These are phyloP conservation scores for Parathielavia appendiculata DNA, from an alignment of 495 filamentous ascomycete genomes.

Conservation along the genomic window DNA sequence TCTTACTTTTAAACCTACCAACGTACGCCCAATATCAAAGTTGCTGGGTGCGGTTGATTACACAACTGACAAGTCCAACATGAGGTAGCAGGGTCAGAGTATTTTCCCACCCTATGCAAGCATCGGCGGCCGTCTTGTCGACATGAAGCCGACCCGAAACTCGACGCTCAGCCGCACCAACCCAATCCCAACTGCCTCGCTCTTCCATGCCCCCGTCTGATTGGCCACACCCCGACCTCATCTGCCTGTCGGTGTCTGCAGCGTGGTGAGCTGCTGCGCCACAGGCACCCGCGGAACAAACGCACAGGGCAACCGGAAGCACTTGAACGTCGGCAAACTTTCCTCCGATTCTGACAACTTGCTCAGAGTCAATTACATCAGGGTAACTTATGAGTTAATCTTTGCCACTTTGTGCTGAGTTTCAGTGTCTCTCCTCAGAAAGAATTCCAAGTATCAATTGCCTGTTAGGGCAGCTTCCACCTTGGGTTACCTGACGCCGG, in stretches of 20 bases:
- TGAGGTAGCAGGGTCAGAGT: background rate
- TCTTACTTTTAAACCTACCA: too few relatives aligned
- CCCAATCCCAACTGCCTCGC: constrained; percentile 4
- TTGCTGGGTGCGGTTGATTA: too few relatives aligned
- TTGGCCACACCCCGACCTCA: background rate
- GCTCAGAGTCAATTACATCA: background rate
- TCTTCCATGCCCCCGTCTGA: background rate
- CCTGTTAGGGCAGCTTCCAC: background rate
- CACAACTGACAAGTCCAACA: background rate
- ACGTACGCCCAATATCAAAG: too few relatives aligned
- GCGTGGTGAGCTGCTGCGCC: constrained; percentile 11
- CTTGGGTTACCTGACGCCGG: background rate
- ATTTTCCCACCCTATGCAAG: background rate
- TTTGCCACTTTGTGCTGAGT: background rate
- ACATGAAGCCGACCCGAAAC: background rate
- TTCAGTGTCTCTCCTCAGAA: background rate
- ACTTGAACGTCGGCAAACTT: background rate
- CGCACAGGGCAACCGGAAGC: background rate
- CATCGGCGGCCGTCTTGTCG: constrained; percentile 5
- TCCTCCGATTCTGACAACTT: background rate
- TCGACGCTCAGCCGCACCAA: background rate
- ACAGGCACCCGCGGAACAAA: background rate
- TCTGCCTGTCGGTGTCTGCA: background rate
- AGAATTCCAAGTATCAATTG: background rate
- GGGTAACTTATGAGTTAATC: background rate